phyloP scores from a whole-genome alignment of 768 basidiomycete species.

The Suillus clintonianus region DNA sequence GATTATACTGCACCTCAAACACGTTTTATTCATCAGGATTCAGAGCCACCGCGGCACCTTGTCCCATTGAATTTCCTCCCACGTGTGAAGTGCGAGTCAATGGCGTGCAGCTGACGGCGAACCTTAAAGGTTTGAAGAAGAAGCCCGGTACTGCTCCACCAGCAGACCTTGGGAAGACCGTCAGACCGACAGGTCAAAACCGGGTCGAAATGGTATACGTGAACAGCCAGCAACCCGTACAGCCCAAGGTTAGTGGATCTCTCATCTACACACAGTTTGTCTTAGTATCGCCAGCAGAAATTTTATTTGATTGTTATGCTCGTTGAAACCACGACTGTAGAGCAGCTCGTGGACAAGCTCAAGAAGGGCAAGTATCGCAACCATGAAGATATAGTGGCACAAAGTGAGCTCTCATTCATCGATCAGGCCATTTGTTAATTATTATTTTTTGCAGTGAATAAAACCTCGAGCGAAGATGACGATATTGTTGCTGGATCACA shows the following conservation, averaged over 20 bases:
- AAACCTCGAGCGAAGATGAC: conserved; percentile 69
- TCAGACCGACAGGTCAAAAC: conserved; percentile 50
- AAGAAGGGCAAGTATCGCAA: conserved; percentile 67
- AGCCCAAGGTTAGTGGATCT: conserved; percentile 58
- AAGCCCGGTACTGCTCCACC: conserved; percentile 94
- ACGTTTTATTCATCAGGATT: conserved; percentile 64
- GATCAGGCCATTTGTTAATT: neutral
- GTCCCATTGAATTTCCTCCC: conserved; percentile 88
- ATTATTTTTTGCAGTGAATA: conserved; percentile 49
- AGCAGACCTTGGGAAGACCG: conserved; percentile 57
- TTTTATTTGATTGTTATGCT: conserved; percentile 85
- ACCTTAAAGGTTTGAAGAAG: conserved; percentile 91
- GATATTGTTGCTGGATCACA: conserved; percentile 90
- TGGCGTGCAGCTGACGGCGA: conserved; percentile 63
- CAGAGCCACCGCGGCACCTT: conserved; percentile 52
- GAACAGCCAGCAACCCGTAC: conserved; percentile 78
- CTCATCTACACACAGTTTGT: neutral
- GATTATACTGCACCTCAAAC: conserved; percentile 88
- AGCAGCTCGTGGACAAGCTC: conserved; percentile 67
- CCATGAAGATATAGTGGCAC: conserved; percentile 61
- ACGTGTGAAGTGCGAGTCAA: conserved; percentile 93
- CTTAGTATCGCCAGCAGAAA: conserved; percentile 52
- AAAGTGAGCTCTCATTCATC: conserved; percentile 48
- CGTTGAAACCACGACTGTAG: conserved; percentile 75
- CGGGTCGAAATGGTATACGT: conserved; percentile 88